Conservation (phyloP, 1,139 yeast species). For the Yamadazyma sp. region DNA sequence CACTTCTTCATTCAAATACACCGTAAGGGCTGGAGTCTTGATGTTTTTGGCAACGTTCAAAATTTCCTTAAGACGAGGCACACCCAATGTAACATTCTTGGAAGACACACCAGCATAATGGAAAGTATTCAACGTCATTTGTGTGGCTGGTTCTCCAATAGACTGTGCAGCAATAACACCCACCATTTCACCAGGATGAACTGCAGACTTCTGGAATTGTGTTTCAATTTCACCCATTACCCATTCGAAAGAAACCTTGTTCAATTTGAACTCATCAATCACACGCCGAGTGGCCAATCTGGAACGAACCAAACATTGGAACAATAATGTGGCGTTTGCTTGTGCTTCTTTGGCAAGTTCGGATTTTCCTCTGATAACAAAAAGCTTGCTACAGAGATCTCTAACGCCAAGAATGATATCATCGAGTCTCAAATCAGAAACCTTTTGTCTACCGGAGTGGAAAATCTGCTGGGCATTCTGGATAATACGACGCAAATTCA, state of each 20-base stretch:
- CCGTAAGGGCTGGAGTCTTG: slow-evolving; percentile 97
- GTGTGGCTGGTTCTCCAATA: slow-evolving; percentile 99
- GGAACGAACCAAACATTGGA: slow-evolving; percentile 90
- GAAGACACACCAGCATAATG: slow-evolving; percentile 99
- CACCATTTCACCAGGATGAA: slow-evolving; percentile 99
- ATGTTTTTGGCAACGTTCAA: slow-evolving; percentile 96
- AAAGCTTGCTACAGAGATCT: slow-evolving; percentile 62
- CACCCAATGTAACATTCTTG: slow-evolving; percentile 98
- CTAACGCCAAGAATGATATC: slow-evolving; percentile 79
- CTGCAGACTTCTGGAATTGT: slow-evolving; percentile 89
- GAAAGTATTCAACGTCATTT: slow-evolving; percentile 98
- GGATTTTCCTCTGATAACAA: slow-evolving; percentile 83
- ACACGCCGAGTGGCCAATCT: slow-evolving; percentile 90
- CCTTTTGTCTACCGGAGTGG: slow-evolving; percentile 87
- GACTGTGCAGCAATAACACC: slow-evolving; percentile 99
- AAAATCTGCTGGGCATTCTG: slow-evolving; percentile 97
- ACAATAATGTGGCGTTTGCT: slow-evolving; percentile 83
- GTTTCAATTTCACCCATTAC: slow-evolving; percentile 90
- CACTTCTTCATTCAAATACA: slow-evolving; percentile 75
- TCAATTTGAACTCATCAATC: slow-evolving; percentile 84
- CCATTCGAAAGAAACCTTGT: slow-evolving; percentile 90
- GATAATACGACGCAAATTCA: slow-evolving; percentile 91
- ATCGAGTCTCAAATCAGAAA: slow-evolving; percentile 83
- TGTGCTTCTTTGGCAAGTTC: slow-evolving; percentile 80
- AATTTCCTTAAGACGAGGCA: slow-evolving; percentile 98